A percentile compares a stretch with the other conserved stretches of the same genome.
Conservation (phyloP, 768 basidiomycete genomes). For the Macrolepiota fuliginosa region DNA sequence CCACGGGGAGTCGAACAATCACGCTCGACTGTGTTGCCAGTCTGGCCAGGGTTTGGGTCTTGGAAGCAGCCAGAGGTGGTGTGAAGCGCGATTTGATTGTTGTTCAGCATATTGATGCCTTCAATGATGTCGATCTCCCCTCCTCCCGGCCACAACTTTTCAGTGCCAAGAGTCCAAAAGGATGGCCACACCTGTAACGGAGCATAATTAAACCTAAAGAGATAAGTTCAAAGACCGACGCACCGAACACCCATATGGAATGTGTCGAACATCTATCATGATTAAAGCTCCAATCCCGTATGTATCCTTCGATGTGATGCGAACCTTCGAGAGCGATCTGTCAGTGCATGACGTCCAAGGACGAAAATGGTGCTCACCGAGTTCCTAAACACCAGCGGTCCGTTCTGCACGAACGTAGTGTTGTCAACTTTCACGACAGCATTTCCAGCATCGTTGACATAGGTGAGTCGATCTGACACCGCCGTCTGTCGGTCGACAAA, state of each 20-base stretch:
- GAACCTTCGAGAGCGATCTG: conserved; percentile 28
- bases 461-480: conserved; percentile 48
- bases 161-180: conserved; percentile 46
- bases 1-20: conserved; percentile 63
- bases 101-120: conserved; percentile 68
- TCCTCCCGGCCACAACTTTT: conserved; percentile 38
- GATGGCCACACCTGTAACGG: conserved; percentile 42
- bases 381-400: conserved; percentile 28
- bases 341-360: not conserved
- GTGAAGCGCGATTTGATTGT: conserved; percentile 81
- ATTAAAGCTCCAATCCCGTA: conserved; percentile 43
- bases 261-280: conserved; percentile 43
- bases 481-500: conserved; percentile 53
- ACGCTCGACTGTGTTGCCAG: conserved; percentile 47
- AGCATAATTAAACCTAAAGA: not conserved
- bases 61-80: conserved; percentile 47
- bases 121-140: conserved; percentile 73
- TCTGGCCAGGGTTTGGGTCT: conserved; percentile 34
- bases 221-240: conserved; percentile 16
- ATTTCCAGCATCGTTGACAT: conserved; percentile 56
- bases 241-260: conserved; percentile 53
- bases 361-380: conserved; percentile 41
- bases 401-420: conserved; percentile 42
- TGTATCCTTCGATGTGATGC: conserved; percentile 40
- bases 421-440: conserved; percentile 79